Percentiles rank a stretch among this genome's conserved stretches.
phyloP scores from a whole-genome alignment of 495 filamentous ascomycete species.

The Penicillium subrubescens region DNA sequence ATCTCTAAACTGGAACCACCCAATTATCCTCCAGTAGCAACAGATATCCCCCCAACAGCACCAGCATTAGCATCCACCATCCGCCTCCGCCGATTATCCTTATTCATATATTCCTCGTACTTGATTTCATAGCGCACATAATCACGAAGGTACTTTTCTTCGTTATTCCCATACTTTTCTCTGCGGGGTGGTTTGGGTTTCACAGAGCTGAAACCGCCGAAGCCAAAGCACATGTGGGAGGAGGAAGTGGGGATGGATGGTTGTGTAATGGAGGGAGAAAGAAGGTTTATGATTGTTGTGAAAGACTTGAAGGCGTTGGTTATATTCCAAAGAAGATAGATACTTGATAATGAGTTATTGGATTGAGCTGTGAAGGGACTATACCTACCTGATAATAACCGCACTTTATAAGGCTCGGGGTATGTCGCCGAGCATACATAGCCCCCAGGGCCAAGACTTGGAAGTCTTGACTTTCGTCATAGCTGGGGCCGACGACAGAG shows the following conservation, averaged over 20 bases:
- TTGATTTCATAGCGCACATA: not conserved
- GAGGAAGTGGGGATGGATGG: not conserved
- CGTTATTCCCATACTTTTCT: not conserved
- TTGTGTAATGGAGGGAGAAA: not conserved
- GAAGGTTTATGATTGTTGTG: not conserved
- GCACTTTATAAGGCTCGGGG: not conserved
- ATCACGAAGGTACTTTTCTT: not conserved
- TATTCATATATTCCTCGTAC: not conserved
- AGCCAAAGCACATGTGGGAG: not conserved
- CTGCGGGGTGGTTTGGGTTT: not conserved
- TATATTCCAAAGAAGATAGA: not conserved
- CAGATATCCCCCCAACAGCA: not conserved
- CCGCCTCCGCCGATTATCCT: not conserved
- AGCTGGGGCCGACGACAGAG: not conserved
- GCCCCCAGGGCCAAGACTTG: not conserved
- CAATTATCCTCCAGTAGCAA: not conserved
- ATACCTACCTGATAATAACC: not conserved
- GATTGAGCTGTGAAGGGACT: not conserved
- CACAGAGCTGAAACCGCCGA: not conserved
- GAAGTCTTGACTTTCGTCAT: not conserved
- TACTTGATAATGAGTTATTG: not conserved
- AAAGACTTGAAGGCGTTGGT: not conserved
- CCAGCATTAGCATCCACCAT: not conserved
- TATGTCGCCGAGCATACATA: not conserved
- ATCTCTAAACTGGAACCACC: not conserved